phyloP scores from a whole-genome alignment of 371 early-diverging fungal genomes.

The Mucor piriformis region DNA sequence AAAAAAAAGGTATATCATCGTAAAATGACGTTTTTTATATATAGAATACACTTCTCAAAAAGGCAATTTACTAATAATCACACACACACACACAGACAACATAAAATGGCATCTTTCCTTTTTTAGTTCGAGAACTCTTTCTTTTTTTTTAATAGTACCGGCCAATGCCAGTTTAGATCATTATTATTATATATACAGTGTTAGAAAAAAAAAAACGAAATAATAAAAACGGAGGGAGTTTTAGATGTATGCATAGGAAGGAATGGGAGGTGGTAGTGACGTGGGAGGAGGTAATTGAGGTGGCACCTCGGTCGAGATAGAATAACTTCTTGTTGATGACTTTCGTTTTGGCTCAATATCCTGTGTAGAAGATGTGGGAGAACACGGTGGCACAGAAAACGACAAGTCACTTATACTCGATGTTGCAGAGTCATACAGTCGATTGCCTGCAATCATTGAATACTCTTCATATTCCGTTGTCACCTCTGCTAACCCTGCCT shows the following conservation, averaged over 20 bases:
- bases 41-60: not conserved
- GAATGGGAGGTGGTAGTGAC: slow-evolving; percentile 26
- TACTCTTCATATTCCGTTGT: slow-evolving; percentile 28
- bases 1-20: too few species aligned
- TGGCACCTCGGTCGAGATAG: slow-evolving; percentile 12
- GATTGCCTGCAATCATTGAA: not conserved
- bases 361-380: slow-evolving; percentile 1
- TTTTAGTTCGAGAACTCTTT: not conserved
- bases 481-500: slow-evolving; percentile 2
- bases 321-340: not conserved
- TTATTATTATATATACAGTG: not conserved
- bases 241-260: slow-evolving; percentile 15
- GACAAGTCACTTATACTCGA: slow-evolving; percentile 3
- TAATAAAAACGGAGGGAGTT: not conserved
- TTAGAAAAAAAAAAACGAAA: not conserved
- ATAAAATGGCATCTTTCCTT: too few species aligned
- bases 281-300: slow-evolving; percentile 32
- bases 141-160: too few species aligned
- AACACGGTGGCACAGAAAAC: slow-evolving; percentile 2
- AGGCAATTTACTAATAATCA: not conserved
- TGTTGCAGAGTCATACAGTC: not conserved
- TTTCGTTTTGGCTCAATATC: not conserved
- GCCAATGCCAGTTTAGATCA: too few species aligned
- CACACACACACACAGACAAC: not conserved
- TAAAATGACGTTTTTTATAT: not conserved